These are phyloP conservation scores for Fusarium fracticaudum DNA, from an alignment of 2,329 filamentous ascomycete species.

Conservation along the genomic window DNA sequence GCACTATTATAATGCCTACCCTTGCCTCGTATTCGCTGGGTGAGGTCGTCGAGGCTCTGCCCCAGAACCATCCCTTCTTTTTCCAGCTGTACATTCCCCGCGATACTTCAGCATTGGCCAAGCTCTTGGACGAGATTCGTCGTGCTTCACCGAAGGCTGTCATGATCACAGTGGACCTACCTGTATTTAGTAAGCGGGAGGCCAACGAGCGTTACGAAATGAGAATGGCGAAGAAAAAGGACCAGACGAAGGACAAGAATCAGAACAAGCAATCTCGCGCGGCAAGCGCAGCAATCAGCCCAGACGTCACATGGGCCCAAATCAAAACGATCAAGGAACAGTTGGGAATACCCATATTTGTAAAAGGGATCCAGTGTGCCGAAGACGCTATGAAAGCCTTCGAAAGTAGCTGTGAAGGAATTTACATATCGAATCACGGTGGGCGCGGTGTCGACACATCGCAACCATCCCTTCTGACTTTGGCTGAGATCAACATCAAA, in stretches of 20 bases:
- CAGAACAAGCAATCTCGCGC: neutral
- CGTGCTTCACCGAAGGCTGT: neutral
- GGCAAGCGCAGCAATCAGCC: neutral
- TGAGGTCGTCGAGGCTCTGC: neutral
- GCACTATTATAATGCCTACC: neutral
- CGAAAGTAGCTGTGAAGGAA: neutral
- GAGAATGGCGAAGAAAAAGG: neutral
- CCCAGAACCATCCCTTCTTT: neutral
- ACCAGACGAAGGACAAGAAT: fast-evolving
- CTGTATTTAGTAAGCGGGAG: neutral
- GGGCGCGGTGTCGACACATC: neutral
- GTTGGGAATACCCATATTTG: neutral
- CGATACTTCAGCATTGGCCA: fast-evolving
- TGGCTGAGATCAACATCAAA: neutral
- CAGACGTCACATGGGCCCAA: fast-evolving
- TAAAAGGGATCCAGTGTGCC: fast-evolving
- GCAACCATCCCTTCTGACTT: neutral
- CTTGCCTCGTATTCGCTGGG: neutral
- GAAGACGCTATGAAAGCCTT: neutral
- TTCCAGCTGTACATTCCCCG: neutral
- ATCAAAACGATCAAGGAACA: fast-evolving
- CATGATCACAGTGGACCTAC: neutral
- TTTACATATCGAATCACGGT: neutral
- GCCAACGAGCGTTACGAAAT: neutral
- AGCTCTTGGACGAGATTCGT: neutral